phyloP scores from a whole-genome alignment of 1,284 basidiomycete species.

The Schizophyllum amplum region DNA sequence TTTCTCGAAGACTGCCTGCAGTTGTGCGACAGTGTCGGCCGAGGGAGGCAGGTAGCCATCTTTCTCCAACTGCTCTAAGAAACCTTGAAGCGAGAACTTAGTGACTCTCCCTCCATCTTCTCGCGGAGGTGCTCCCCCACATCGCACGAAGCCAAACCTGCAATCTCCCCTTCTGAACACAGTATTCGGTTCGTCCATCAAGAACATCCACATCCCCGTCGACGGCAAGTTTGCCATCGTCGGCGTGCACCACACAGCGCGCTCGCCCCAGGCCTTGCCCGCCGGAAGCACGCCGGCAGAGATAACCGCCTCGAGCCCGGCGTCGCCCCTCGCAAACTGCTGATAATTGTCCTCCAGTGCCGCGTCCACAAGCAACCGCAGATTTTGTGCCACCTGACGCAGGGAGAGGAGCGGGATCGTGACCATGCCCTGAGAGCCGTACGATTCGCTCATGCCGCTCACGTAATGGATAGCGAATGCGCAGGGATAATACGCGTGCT shows the following conservation, averaged over 20 bases:
- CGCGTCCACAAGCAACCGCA: background rate
- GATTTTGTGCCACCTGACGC: background rate
- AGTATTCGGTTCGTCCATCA: background rate
- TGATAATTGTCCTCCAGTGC: background rate
- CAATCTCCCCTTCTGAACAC: background rate
- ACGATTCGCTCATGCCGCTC: background rate
- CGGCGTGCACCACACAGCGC: conserved; percentile 6
- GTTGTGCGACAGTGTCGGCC: background rate
- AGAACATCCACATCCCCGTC: background rate
- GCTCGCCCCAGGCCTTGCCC: conserved; percentile 5
- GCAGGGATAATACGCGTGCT: conserved; percentile 4
- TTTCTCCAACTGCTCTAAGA: background rate
- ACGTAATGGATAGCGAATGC: background rate
- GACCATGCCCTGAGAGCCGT: no score
- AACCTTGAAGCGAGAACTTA: background rate
- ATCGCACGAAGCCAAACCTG: background rate
- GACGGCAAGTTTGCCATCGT: background rate
- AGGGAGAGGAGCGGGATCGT: background rate
- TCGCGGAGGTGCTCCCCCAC: background rate
- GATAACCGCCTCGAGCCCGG: background rate
- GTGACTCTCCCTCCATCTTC: background rate
- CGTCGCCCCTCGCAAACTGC: background rate
- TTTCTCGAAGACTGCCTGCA: background rate
- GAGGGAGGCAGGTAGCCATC: background rate
- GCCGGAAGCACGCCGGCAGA: background rate